Evolutionary conservation across 2,329 filamentous ascomycete species (phyloP).

Genomic region (Endocalyx cinctus): DNA sequence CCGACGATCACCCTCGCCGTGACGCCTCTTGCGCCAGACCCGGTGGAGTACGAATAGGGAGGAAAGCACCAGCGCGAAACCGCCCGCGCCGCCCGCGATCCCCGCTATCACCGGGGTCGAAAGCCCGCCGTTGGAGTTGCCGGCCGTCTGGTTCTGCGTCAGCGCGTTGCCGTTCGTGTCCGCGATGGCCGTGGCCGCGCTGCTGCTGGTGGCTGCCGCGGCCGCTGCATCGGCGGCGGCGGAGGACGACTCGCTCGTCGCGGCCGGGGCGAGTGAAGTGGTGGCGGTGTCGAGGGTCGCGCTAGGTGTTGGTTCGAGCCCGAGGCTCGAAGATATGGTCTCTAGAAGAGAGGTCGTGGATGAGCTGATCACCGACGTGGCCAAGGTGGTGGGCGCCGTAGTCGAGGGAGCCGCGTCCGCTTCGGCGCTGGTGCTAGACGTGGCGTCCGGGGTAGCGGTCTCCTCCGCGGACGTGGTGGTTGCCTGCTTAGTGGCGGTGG

Average conservation of each 20-base stretch:
- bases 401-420: too few species aligned
- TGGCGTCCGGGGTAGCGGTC: constrained; percentile 8
- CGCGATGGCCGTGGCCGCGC: constrained; percentile 1
- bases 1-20: constrained; percentile 17
- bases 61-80: constrained; percentile 17
- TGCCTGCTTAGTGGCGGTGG: constrained; percentile 2
- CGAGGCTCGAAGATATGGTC: constrained; percentile 17
- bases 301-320: too few species aligned
- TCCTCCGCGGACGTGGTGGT: too few species aligned
- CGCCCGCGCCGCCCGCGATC: constrained; percentile 25
- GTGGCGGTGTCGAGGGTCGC: constrained; percentile 10
- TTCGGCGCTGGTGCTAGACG: constrained; percentile 6
- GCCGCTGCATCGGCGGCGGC: background rate
- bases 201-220: background rate
- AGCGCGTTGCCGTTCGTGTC: constrained; percentile 11
- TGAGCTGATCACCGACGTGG: constrained; percentile 16
- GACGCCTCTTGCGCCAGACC: constrained; percentile 24
- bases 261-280: constrained; percentile 3
- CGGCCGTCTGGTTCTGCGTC: constrained; percentile 13
- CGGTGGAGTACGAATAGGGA: constrained; percentile 21
- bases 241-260: constrained; percentile 5
- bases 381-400: constrained; percentile 13
- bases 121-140: constrained; percentile 11
- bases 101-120: constrained; percentile 21
- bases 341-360: constrained; percentile 16